Base-by-base conservation (phyloP, 2,329 filamentous ascomycete genomes). In the Metarhizium anisopliae region DNA sequence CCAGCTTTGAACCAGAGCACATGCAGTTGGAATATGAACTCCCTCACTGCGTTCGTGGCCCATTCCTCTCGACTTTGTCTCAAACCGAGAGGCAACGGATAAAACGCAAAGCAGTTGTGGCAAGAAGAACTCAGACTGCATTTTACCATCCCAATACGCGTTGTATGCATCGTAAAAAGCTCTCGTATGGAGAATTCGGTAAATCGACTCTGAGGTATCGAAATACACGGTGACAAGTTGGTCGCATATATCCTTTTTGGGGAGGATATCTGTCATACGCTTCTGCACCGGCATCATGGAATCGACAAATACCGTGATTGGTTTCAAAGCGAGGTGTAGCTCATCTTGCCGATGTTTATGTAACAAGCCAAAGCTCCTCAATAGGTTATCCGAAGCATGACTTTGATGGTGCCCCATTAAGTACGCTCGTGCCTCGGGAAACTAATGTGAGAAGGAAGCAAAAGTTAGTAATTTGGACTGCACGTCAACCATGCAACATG, bases 201-300 rank as follows among this genome's bases (percentile, higher is more conserved):
- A 82, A 10, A 81, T 71, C 4, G 74, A 76, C 60, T 82, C 80
- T 10, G 76, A 77, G 1, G 75, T 74, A 42, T 72, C 71, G 53
- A 81, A 69, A 59, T 82, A 82, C 2, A 74, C 67, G 7, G 72
- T 66, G 3, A 82, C 61, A 3, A 82, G 70, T 14, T 74, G 71
- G 60, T 81, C 78, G 65, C 80, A 83, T 8, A 79, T 73, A 1
- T 67, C 56, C 62, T 74, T 77, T 36, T 72, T 75, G 0, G 80
- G 80, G 18, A 82, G 62, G 14, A 82, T 79, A 56, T 82, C 79
- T 35, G 72, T 74, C 80, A 83, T 83, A 50, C 80, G 77, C 64
- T 80, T 80, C 56, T 76, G 75, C 2, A 82, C 72, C 0, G 80
- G 79, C 63, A 80, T 78, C 70, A 81, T 78, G n/a, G 79, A 82